Conservation (phyloP, 306 rosid species). For the Spatholobus suberectus region DNA sequence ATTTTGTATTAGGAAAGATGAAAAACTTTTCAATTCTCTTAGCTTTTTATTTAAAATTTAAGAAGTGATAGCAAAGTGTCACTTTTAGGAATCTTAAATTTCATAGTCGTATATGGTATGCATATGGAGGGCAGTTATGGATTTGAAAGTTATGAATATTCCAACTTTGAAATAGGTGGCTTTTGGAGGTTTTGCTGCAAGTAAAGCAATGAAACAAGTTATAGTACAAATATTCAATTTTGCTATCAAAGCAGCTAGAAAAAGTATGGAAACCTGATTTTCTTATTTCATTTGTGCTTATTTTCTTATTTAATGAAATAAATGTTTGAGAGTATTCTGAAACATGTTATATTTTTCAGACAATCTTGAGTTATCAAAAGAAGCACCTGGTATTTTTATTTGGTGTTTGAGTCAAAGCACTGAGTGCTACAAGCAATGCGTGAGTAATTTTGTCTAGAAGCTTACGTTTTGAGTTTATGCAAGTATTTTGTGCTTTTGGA, state of each 20-base stretch:
- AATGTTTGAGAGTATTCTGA: constrained; percentile 37
- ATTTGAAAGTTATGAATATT: too few relatives aligned
- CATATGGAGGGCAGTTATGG: too few relatives aligned
- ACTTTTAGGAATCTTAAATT: too few relatives aligned
- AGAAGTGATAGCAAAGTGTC: too few relatives aligned
- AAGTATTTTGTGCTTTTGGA: neutral
- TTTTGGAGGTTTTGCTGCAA: constrained; percentile 82
- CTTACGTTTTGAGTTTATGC: constrained; percentile 19
- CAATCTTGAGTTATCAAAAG: constrained; percentile 68
- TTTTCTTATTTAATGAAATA: constrained; percentile 19
- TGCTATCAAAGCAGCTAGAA: constrained; percentile 76
- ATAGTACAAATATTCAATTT: constrained; percentile 75
- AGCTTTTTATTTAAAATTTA: too few relatives aligned
- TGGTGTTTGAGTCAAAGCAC: constrained; percentile 81
- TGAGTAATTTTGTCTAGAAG: constrained; percentile 51
- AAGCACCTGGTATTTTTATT: constrained; percentile 72
- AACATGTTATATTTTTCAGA: constrained; percentile 55
- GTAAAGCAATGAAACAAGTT: constrained; percentile 94
- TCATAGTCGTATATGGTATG: too few relatives aligned
- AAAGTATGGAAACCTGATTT: constrained; percentile 56
- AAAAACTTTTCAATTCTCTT: too few relatives aligned
- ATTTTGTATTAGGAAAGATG: too few relatives aligned
- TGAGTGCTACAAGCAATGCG: constrained; percentile 90
- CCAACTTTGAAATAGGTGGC: constrained; percentile 84
- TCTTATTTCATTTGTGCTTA: constrained; percentile 14